A percentile compares a stretch with the other conserved stretches of the same genome.
Conservation (phyloP, 2,329 filamentous ascomycete genomes). For the Parastagonospora avenae region DNA sequence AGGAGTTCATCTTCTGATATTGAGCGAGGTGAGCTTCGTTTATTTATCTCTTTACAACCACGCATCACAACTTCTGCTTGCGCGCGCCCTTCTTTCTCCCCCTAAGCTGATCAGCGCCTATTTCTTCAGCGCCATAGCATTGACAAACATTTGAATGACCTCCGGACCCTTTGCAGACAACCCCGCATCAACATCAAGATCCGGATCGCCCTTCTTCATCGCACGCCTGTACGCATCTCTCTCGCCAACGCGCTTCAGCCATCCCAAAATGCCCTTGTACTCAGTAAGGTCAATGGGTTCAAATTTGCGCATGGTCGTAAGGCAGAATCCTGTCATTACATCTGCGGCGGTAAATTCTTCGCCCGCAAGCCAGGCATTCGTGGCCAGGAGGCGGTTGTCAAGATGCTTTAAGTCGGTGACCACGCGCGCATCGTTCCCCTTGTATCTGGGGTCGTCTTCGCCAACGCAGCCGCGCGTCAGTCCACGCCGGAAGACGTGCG, state of each 20-base stretch:
- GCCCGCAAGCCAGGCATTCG: constrained; percentile 62
- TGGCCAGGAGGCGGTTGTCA: constrained; percentile 55
- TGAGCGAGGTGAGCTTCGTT: no score
- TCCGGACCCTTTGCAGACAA: constrained; percentile 35
- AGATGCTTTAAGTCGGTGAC: constrained; percentile 50
- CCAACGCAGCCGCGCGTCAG: constrained; percentile 32
- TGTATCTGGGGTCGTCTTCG: constrained; percentile 44
- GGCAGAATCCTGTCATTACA: constrained; percentile 64
- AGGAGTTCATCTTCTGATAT: no score
- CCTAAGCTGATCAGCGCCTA: constrained; percentile 16
- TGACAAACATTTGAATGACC: constrained; percentile 21
- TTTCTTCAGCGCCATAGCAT: constrained; percentile 29
- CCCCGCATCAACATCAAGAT: constrained; percentile 41
- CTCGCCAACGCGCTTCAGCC: constrained; percentile 33
- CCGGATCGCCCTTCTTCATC: constrained; percentile 63
- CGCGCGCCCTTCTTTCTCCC: not conserved
- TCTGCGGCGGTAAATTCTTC: constrained; percentile 68
- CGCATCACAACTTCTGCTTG: no score
- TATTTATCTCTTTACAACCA: no score
- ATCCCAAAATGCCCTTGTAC: constrained; percentile 38
- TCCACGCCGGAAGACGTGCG: constrained; percentile 41
- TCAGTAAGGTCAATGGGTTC: constrained; percentile 44
- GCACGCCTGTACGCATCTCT: constrained; percentile 46
- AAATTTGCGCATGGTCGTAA: constrained; percentile 67
- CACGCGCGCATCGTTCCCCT: constrained; percentile 43